phyloP scores from a whole-genome alignment of 148 eudicot genomes.

The Cornus florida region DNA sequence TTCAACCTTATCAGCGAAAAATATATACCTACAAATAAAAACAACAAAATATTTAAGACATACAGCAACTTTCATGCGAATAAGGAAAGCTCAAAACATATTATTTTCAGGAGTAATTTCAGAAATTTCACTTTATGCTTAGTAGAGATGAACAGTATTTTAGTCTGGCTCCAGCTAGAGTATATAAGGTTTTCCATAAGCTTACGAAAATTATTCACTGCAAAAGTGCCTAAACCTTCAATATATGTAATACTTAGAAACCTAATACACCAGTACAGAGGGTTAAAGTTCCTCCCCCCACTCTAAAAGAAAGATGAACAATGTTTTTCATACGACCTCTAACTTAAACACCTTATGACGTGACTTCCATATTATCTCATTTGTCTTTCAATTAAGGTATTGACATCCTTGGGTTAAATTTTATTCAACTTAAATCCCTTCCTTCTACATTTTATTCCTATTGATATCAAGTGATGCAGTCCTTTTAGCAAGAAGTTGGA shows the following conservation, averaged over 20 bases:
- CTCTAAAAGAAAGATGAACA: no score
- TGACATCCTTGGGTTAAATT: background rate
- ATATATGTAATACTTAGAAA: no score
- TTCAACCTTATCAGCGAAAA: conserved; percentile 74
- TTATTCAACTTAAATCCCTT: background rate
- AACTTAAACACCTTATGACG: background rate
- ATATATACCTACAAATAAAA: conserved; percentile 55
- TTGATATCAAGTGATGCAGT: background rate
- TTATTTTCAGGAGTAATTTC: background rate
- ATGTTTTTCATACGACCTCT: background rate
- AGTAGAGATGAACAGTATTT: background rate
- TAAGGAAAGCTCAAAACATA: background rate
- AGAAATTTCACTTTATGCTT: background rate
- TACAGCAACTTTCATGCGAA: background rate
- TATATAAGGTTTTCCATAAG: background rate
- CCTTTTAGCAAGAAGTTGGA: background rate
- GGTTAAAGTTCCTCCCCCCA: no score
- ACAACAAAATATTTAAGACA: background rate
- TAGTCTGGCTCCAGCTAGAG: background rate
- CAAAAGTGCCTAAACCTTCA: no score
- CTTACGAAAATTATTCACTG: no score
- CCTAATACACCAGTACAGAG: no score
- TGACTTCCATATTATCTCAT: background rate
- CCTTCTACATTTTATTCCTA: no score
- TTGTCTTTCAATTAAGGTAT: background rate